A percentile compares a stretch with the other conserved stretches of the same genome.
Conservation (phyloP, 192 early-diverging fungal genomes). For the Coemansia sp. region DNA sequence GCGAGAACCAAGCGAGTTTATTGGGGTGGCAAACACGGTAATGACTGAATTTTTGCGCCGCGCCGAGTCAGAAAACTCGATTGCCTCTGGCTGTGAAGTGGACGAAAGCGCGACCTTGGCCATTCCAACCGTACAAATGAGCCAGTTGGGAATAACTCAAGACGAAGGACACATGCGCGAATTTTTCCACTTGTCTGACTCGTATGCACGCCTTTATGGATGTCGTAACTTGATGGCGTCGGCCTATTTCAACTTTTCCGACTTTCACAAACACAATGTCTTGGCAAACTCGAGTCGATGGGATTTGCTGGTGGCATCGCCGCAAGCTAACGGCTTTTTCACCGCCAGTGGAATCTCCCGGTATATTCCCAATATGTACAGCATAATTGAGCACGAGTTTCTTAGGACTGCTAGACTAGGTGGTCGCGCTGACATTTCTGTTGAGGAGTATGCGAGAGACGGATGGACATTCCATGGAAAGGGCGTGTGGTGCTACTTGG, state of each 20-base stretch:
- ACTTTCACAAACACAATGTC: conserved; percentile 60
- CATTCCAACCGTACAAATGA: conserved; percentile 84
- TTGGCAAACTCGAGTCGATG: conserved; percentile 58
- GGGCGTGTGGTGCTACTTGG: conserved; percentile 74
- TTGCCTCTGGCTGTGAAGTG: background rate
- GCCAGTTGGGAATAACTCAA: conserved; percentile 71
- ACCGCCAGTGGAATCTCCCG: conserved; percentile 77
- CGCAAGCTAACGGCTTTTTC: conserved; percentile 93
- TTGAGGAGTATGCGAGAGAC: conserved; percentile 71
- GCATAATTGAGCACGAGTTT: conserved; percentile 73
- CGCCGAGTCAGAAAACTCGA: conserved; percentile 10
- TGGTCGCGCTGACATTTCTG: conserved; percentile 47
- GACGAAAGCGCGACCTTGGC: conserved; percentile 60
- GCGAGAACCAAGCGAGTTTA: conserved; percentile 54
- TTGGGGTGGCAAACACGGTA: conserved; percentile 47
- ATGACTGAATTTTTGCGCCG: conserved; percentile 53
- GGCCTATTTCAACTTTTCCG: conserved; percentile 92
- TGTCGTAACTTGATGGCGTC: conserved; percentile 73
- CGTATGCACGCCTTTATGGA: conserved; percentile 22
- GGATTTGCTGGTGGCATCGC: conserved; percentile 76
- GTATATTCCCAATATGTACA: conserved; percentile 88
- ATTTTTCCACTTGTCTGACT: conserved; percentile 58
- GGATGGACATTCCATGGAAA: conserved; percentile 98
- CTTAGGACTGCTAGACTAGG: conserved; percentile 51
- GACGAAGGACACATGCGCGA: conserved; percentile 64